Base-by-base conservation (phyloP, 1,139 yeast genomes). In the Yamadazyma kanchanaburiensis region DNA sequence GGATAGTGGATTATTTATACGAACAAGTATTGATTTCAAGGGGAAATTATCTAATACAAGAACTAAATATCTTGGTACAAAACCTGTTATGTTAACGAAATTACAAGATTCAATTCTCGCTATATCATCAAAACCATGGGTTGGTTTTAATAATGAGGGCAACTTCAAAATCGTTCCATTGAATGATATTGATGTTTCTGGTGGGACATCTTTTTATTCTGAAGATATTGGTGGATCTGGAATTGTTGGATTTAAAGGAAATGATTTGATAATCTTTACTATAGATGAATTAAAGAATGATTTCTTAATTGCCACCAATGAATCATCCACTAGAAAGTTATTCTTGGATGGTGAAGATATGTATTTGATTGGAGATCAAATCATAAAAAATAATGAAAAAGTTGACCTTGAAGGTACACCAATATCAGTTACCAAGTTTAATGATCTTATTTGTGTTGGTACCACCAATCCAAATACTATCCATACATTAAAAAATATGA, bases 1-100 rank as follows among this genome's bases (percentile, higher is more conserved):
- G 66, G 72, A 64, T 15, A 86, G 79, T 51, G 98, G 98, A 20
- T 75, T 88, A 1, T 86, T 83, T 55, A 79, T 81, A 3, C 64
- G 80, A 18, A 74, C 87, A 1, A 27, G 33, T 7, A 60, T 61
- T 45, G 53, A 57, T 1, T 49, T 64, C 3, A 65, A 80, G 3
- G 96, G 95, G 1, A 72, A 73, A 28, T 56, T 89, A 10, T 63
- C 76, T 1, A 82, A 81, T 39, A 75, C 89, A 0, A 64, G 85
- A 41, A 74, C 77, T n/a, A 79, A 83, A 49, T 87, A 79, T 49
- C 58, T 84, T 31, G 97, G 95, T 0, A 69, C 83, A 0, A 65
- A 67, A 22, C 76, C 85, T 0, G 81, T 88, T 1, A 46, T 49
- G 6, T 57, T 87, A 15, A 63, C 74, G n/a, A 38, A 42, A 3